Conservation (phyloP, 257 asterid species). For the Coffea canephora region DNA sequence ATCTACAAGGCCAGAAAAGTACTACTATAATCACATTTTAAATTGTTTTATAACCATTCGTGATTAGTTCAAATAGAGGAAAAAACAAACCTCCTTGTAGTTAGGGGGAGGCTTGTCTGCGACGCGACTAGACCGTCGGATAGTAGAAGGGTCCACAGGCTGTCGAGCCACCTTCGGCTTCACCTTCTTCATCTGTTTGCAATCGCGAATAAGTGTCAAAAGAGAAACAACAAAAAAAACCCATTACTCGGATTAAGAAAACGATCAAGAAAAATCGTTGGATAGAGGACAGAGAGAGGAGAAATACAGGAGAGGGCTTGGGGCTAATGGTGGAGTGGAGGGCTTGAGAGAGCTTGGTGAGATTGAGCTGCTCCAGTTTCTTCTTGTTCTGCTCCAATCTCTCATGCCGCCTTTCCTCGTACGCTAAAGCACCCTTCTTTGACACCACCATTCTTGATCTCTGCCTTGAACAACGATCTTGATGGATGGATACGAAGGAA, state of each 20-base stretch:
- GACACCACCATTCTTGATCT: slow-evolving; percentile 49
- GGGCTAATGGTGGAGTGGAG: slow-evolving; percentile 38
- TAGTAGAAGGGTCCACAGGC: slow-evolving; percentile 39
- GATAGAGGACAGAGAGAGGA: not conserved
- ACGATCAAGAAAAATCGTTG: not conserved
- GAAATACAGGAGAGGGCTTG: slow-evolving; percentile 39
- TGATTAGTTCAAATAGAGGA: no score
- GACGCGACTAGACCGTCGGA: slow-evolving; percentile 64
- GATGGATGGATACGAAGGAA: no score
- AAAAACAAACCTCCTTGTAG: no score
- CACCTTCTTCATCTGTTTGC: slow-evolving; percentile 55
- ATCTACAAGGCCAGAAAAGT: no score
- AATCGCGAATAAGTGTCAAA: not conserved
- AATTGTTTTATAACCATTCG: no score
- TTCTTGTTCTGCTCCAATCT: slow-evolving; percentile 70
- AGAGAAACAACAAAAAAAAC: no score
- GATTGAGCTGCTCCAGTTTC: slow-evolving; percentile 66
- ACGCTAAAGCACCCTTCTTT: slow-evolving; percentile 31
- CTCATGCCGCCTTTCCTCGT: slow-evolving; percentile 54
- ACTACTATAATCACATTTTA: no score
- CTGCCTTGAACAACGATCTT: no score
- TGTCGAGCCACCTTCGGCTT: slow-evolving; percentile 35
- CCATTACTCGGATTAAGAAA: not conserved
- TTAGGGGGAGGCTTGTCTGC: slow-evolving; percentile 47
- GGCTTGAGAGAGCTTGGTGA: slow-evolving; percentile 43